Evolutionary conservation across 148 eudicot genomes (phyloP).

Genomic region (Chenopodium suecicum): DNA sequence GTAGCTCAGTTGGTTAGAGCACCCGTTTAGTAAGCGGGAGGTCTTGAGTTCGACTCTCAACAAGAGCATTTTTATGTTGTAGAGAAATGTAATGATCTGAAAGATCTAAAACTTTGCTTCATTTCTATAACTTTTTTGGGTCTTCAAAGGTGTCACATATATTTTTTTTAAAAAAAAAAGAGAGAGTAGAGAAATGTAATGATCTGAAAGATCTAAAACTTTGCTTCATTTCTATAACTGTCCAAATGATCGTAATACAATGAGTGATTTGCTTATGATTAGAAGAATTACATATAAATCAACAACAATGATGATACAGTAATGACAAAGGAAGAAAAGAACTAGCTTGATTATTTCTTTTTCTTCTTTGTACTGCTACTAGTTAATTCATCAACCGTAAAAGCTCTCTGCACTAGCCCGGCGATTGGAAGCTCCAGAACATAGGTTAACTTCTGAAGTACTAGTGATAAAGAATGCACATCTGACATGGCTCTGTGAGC

Average conservation of each 20-base stretch:
- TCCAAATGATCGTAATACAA: conserved; percentile 9
- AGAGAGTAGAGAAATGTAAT: not conserved
- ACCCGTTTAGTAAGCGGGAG: conserved; percentile 42
- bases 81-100: too few relatives aligned
- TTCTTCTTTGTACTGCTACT: conserved; percentile 39
- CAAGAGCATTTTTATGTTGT: conserved; percentile 20
- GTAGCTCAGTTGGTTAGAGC: conserved; percentile 42
- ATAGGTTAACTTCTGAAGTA: conserved; percentile 59
- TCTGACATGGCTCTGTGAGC: conserved; percentile 92
- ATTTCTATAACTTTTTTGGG: too few relatives aligned
- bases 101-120: too few relatives aligned
- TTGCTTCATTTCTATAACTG: conserved; percentile 21
- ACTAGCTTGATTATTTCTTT: conserved; percentile 42
- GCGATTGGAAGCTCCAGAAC: conserved; percentile 54
- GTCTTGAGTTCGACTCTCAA: conserved; percentile 41
- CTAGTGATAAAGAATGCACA: conserved; percentile 45
- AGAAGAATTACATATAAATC: conserved; percentile 10
- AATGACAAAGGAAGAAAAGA: conserved; percentile 10
- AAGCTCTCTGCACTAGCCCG: conserved; percentile 48
- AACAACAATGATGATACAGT: conserved; percentile 13
- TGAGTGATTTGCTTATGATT: not conserved
- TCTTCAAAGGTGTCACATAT: not conserved
- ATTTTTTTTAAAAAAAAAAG: too few relatives aligned
- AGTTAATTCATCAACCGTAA: conserved; percentile 39
- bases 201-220: not conserved